A percentile compares a stretch with the other conserved stretches of the same genome.
phyloP scores from a whole-genome alignment of 345 rosid genomes.

The Acer campestre region DNA sequence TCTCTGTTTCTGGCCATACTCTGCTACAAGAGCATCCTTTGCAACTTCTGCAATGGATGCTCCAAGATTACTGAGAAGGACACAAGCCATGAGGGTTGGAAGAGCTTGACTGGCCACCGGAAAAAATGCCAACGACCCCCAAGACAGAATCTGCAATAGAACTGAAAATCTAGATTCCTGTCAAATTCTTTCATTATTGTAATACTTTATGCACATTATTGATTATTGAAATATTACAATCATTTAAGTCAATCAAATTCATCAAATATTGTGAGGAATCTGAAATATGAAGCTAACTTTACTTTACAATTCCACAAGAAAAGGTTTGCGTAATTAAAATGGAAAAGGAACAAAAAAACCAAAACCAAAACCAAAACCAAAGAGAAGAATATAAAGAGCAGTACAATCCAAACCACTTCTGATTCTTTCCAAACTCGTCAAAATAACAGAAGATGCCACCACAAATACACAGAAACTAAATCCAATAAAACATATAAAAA shows the following conservation, averaged over 20 bases:
- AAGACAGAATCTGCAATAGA: conserved; percentile 72
- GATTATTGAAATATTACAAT: background rate
- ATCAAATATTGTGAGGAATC: background rate
- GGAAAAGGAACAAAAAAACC: conserved; percentile 9
- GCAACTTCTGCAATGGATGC: conserved; percentile 89
- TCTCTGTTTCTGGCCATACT: conserved; percentile 64
- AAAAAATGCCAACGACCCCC: conserved; percentile 75
- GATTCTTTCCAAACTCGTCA: background rate
- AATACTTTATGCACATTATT: background rate
- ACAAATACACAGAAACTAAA: background rate
- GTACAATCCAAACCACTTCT: background rate
- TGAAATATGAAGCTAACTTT: background rate
- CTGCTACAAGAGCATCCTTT: conserved; percentile 87
- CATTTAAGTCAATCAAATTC: background rate
- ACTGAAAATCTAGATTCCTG: conserved; percentile 40
- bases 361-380: conserved; percentile 4
- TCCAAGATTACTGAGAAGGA: conserved; percentile 76
- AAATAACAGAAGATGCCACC: conserved; percentile 6
- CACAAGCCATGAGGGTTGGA: conserved; percentile 64
- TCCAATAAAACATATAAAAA: background rate
- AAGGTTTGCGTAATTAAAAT: background rate
- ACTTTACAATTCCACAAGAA: background rate
- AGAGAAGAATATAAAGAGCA: background rate
- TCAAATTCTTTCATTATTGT: conserved; percentile 11
- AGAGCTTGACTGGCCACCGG: conserved; percentile 63